A percentile compares a stretch with the other conserved stretches of the same genome.
Conservation (phyloP, 768 basidiomycete species). For the Cystofilobasidium bisporidii region DNA sequence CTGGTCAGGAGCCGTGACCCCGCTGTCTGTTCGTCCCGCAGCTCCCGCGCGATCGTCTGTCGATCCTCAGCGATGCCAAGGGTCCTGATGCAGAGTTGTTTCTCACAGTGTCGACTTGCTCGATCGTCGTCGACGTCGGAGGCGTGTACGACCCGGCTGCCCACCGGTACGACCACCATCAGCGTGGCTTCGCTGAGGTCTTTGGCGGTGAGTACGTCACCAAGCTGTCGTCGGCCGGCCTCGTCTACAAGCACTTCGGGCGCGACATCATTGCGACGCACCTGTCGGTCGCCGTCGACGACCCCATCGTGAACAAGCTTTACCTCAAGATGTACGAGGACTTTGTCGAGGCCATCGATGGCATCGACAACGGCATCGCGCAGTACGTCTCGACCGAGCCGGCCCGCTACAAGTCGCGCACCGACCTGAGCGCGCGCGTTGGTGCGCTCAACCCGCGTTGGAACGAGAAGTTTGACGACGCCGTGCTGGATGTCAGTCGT, state of each 20-base stretch:
- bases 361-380: constrained; percentile 85
- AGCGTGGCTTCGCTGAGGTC: constrained; percentile 78
- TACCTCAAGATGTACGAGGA: constrained; percentile 92
- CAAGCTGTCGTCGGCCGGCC: constrained; percentile 83
- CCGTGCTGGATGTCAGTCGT: constrained; percentile 59
- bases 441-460: constrained; percentile 78
- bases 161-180: constrained; percentile 88
- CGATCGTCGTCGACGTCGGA: constrained; percentile 95
- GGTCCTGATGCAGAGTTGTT: too few relatives aligned
- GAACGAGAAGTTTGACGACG: constrained; percentile 68
- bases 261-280: constrained; percentile 66
- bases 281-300: constrained; percentile 47
- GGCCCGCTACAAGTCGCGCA: constrained; percentile 58
- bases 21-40: constrained; percentile 34
- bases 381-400: constrained; percentile 48
- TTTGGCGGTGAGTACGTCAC: constrained; percentile 81
- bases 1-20: constrained; percentile 38
- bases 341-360: constrained; percentile 90
- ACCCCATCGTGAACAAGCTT: constrained; percentile 59
- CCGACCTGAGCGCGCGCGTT: constrained; percentile 78
- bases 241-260: constrained; percentile 98
- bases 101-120: constrained; percentile 53
- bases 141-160: constrained; percentile 73
- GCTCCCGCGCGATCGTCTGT: constrained; percentile 54
- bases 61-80: too few relatives aligned